Conservation (phyloP, 176 grass and related monocot species). For the Bolboschoenus planiculmis region DNA sequence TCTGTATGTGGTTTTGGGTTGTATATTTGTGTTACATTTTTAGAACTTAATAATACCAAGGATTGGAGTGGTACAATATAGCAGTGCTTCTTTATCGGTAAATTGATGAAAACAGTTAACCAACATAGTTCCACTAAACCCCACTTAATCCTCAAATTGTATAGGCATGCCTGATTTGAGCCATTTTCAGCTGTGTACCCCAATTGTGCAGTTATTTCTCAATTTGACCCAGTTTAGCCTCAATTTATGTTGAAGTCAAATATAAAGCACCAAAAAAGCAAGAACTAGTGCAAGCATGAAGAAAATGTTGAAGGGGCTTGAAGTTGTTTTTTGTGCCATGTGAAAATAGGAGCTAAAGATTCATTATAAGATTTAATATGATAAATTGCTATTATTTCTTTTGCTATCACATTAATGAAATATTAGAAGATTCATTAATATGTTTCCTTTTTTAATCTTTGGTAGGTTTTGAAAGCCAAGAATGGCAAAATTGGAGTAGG, state of each 20-base stretch:
- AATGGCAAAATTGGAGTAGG: constrained; percentile 68
- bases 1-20: neutral
- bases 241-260: neutral
- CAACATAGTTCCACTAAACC: neutral
- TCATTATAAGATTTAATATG: neutral
- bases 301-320: neutral
- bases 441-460: neutral
- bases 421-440: neutral
- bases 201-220: constrained; percentile 6
- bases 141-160: neutral
- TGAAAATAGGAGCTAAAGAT: neutral
- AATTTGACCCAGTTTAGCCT: neutral
- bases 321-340: neutral
- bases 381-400: constrained; percentile 5
- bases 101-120: neutral
- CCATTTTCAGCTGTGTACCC: neutral
- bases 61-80: neutral
- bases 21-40: neutral
- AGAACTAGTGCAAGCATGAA: neutral
- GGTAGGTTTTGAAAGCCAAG: constrained; percentile 65
- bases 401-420: neutral
- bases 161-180: neutral
- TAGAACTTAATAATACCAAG: neutral
- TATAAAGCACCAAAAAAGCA: neutral
- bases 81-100: neutral